Percentiles rank a stretch among this genome's conserved stretches.
Evolutionary conservation across 2,329 filamentous ascomycete species (phyloP).

Genomic region (Diplodia mutila): DNA sequence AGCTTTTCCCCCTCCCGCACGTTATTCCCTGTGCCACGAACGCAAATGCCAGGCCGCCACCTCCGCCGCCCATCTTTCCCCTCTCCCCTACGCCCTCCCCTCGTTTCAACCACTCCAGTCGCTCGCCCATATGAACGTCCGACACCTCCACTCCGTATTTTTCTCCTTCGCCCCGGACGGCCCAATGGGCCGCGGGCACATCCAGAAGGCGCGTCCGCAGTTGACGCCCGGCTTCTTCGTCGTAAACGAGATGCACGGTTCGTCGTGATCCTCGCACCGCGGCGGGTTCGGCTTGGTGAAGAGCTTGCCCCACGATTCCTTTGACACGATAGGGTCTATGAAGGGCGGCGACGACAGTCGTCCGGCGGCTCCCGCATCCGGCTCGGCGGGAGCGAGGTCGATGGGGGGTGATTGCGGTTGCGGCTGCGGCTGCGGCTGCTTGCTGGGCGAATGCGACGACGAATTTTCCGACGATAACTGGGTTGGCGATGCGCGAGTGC

Average conservation of each 20-base stretch:
- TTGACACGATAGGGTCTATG: constrained; percentile 71
- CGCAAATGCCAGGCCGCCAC: too few relatives aligned
- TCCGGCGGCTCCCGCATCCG: background rate
- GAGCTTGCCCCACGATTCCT: constrained; percentile 84
- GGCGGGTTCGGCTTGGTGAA: constrained; percentile 76
- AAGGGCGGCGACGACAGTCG: constrained; percentile 32
- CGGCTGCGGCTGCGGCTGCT: background rate
- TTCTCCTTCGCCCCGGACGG: constrained; percentile 84
- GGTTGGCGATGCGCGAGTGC: background rate
- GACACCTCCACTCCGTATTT: constrained; percentile 83
- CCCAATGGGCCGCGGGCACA: constrained; percentile 76
- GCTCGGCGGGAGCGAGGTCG: background rate
- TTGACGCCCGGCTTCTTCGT: constrained; percentile 93
- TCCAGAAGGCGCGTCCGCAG: constrained; percentile 68
- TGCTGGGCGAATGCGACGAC: background rate
- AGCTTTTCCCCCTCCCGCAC: too few relatives aligned
- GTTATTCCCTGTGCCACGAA: too few relatives aligned
- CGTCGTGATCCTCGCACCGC: constrained; percentile 78
- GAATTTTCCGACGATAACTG: background rate
- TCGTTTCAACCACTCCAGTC: constrained; percentile 57
- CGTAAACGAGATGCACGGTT: constrained; percentile 79
- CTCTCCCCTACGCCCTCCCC: background rate
- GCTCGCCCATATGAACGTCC: constrained; percentile 76
- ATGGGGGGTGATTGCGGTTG: too few relatives aligned
- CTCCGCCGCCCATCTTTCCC: background rate